Base-by-base conservation (phyloP, 202 grass and related monocot species). In the Panicum virgatum region DNA sequence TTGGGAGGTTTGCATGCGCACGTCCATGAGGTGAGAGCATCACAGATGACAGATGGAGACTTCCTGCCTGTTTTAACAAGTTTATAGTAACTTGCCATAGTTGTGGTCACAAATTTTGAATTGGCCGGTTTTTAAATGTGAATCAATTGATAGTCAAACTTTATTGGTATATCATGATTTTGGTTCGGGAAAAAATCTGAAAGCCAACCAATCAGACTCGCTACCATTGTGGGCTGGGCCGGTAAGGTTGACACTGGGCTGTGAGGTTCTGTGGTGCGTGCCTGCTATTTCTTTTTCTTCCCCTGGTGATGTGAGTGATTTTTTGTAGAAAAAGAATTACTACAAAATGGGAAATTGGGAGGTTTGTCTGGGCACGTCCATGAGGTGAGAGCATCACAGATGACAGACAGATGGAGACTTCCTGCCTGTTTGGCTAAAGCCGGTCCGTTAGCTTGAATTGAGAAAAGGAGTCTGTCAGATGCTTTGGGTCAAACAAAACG, bases 291-390 rank as follows among this genome's bases (percentile, higher is more conserved):
- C 51, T 39, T 25, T 36, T 9, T 39, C 5, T 7, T 5, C 36
- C 11, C 20, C 65, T 68, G 13, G 2, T 69, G n/a, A 44, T 45
- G 34, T 16, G 26, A 53, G 26, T 80, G 30, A 59, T 54, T 62
- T 88, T 75, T 38, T 63, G 51, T 58, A 66, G 3, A 52, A 5
- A 66, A 39, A 43, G 67, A 58, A 20, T 67, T 75, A 25, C 78
- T 81, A 19, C 12, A 3, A 62, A 34, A 48, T 36, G n/a, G 43
- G 11, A 5, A 19, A 14, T 48, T 13, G 48, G 9, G 63, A 62
- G 62, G 62, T 69, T 44, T 82, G 43, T 82, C 57, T 52, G 27
- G 42, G 22, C n/a, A 19, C 53, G 7, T 68, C 40, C 30, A 57
- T 45, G 50, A 59, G 72, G 38, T 43, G 5, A n/a, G n/a, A n/a